A percentile compares a stretch with the other conserved stretches of the same genome.
Evolutionary conservation across 2,329 filamentous ascomycete species (phyloP).

Genomic region (Nigrograna mackinnonii): DNA sequence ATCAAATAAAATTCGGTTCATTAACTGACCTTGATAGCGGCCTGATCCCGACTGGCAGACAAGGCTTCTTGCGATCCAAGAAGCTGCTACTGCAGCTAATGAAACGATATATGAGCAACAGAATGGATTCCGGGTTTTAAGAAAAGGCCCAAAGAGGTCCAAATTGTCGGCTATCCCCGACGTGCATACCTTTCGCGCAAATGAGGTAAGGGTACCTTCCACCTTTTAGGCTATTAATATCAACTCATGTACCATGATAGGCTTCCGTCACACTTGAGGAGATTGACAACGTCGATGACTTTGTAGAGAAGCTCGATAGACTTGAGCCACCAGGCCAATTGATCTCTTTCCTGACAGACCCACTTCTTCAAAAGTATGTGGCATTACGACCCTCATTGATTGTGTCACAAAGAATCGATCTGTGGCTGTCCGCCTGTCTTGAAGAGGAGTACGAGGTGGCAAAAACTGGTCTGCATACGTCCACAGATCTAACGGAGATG

Average conservation of each 20-base stretch:
- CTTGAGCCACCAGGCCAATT: constrained; percentile 83
- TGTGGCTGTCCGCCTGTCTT: constrained; percentile 43
- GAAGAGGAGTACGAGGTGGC: constrained; percentile 37
- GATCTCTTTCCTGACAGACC: constrained; percentile 74
- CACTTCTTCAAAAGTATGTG: constrained; percentile 75
- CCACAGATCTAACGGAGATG: constrained; percentile 29
- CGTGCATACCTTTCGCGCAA: constrained; percentile 74
- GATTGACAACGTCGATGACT: constrained; percentile 69
- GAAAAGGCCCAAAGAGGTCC: constrained; percentile 52
- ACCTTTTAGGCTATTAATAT: background rate
- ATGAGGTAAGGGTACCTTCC: constrained; percentile 52
- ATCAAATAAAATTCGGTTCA: constrained; percentile 4
- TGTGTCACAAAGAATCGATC: constrained; percentile 29
- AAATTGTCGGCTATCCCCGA: constrained; percentile 61
- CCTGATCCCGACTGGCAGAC: constrained; percentile 77
- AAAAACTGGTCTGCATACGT: constrained; percentile 15
- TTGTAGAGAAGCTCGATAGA: constrained; percentile 74
- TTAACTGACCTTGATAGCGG: constrained; percentile 48
- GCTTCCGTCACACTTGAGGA: constrained; percentile 67
- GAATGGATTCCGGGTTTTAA: constrained; percentile 67
- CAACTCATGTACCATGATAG: constrained; percentile 22
- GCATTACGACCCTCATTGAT: constrained; percentile 52
- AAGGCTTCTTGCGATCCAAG: constrained; percentile 70
- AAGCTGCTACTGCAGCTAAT: constrained; percentile 50
- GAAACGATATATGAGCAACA: constrained; percentile 45